Conservation (phyloP, 2,329 filamentous ascomycete genomes). For the Cladophialophora yegresii region DNA sequence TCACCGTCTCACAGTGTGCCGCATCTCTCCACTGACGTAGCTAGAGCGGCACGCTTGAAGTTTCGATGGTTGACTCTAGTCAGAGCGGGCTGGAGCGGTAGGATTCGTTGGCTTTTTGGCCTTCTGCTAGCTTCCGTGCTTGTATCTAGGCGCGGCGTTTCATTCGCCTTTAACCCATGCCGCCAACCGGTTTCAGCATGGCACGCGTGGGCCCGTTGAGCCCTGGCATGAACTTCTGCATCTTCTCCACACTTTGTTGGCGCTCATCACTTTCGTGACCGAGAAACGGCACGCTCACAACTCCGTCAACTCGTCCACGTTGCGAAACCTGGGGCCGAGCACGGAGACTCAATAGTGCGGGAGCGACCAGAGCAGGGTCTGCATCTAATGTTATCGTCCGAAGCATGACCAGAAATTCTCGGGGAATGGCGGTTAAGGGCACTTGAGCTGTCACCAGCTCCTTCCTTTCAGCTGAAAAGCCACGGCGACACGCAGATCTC, state of each 20-base stretch:
- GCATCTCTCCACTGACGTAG: constrained; percentile 2
- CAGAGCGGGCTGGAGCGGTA: constrained; percentile 9
- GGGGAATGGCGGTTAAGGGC: background rate
- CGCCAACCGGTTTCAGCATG: constrained; percentile 11
- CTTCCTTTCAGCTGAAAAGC: background rate
- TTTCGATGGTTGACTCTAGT: constrained; percentile 3
- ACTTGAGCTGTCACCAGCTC: background rate
- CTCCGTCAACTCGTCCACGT: background rate
- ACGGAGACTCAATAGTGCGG: background rate
- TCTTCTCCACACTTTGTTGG: constrained; percentile 18
- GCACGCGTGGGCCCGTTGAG: background rate
- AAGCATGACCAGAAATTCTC: background rate
- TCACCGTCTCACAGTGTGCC: background rate
- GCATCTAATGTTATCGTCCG: background rate
- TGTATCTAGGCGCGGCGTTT: constrained; percentile 8
- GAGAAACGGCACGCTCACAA: constrained; percentile 14
- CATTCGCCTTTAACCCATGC: constrained; percentile 10
- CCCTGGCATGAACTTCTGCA: constrained; percentile 21
- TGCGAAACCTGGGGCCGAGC: background rate
- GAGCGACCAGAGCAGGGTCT: background rate
- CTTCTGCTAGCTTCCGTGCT: constrained; percentile 7
- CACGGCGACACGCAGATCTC: background rate
- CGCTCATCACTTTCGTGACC: constrained; percentile 4
- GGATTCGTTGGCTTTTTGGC: constrained; percentile 14
- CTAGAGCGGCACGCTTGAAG: constrained; percentile 6